Conservation (phyloP, 2,329 filamentous ascomycete species). For the Trichoderma koningii region DNA sequence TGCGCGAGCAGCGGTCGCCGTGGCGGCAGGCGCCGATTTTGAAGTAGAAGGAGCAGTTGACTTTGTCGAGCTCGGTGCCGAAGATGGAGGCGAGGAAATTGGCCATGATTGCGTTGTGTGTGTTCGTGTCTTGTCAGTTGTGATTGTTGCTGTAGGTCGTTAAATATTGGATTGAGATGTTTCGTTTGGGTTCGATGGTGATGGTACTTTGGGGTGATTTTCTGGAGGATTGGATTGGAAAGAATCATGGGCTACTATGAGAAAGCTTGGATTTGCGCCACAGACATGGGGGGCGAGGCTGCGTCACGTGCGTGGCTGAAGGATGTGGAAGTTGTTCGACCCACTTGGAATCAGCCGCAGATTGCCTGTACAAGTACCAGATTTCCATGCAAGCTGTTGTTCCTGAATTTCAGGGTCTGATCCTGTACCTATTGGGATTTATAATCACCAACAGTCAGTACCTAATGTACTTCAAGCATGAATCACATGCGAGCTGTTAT, state of each 20-base stretch:
- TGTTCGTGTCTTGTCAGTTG: too few species aligned
- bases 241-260: constrained; percentile 30
- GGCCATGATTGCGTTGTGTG: constrained; percentile 68
- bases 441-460: too few species aligned
- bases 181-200: not conserved
- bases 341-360: not conserved
- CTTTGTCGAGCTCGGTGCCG: constrained; percentile 98
- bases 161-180: not conserved
- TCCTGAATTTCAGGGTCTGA: not conserved
- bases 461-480: too few species aligned
- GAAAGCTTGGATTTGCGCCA: constrained; percentile 32
- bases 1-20: constrained; percentile 95
- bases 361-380: not conserved
- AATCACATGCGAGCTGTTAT: too few species aligned
- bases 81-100: constrained; percentile 99
- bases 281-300: constrained; percentile 29
- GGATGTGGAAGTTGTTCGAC: constrained; percentile 29
- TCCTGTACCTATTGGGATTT: too few species aligned
- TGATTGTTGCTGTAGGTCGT: too few species aligned
- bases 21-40: constrained; percentile 99
- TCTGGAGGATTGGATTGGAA: constrained; percentile 21
- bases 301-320: constrained; percentile 40
- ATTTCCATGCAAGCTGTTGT: not conserved
- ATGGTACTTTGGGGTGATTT: too few species aligned
- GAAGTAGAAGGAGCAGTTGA: constrained; percentile 98